Base-by-base conservation (phyloP, 2,329 filamentous ascomycete species). In the Aspergillus neotritici region DNA sequence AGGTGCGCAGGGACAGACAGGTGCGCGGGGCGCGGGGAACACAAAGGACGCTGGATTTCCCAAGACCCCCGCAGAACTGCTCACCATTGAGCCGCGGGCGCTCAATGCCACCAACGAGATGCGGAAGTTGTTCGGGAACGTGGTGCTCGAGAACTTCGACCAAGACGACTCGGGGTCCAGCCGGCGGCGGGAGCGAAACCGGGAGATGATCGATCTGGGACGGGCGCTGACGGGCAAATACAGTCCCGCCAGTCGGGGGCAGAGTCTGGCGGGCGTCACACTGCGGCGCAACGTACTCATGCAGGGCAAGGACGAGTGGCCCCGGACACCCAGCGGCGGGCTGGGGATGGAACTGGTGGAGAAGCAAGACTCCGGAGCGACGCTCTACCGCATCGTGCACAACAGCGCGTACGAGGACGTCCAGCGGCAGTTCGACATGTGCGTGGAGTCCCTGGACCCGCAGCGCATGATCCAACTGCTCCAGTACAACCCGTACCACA, bases 41-140 rank as follows among this genome's bases (percentile, higher is more conserved):
- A 40, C 29, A 14, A 51, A 46, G 11, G 65, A 76, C 34, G 38
- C 42, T 13, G 47, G 44, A 5, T 67, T 64, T 40, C 49, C 63
- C 6, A 65, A 58, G 44, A 58, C 54, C 37, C 73, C 71, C 48
- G 78, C 62, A 65, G 68, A 73, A 14, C 64, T 85, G 10, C 69
- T 87, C 0, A 68, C 75, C 3, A 70, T 87, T 40, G 82, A 85
- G 53, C 79, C 83, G 1, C 78, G 86, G 52, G 80, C 89, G 54
- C 77, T 98, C 9, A 90, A 91, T 61, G 87, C 87, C 6, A 75
- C 84, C 30, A 94, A 95, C 58, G 93, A 98, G 70, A 96, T 98
- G 88, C 84, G 81, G 44, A 79, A 76, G 51, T 69, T 87, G 0
- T 87, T 87, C 61, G 84, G 84, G 4, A 77, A 76, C 49, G 76